phyloP scores from a whole-genome alignment of 352 stramenopile species.

The Peronospora destructor region DNA sequence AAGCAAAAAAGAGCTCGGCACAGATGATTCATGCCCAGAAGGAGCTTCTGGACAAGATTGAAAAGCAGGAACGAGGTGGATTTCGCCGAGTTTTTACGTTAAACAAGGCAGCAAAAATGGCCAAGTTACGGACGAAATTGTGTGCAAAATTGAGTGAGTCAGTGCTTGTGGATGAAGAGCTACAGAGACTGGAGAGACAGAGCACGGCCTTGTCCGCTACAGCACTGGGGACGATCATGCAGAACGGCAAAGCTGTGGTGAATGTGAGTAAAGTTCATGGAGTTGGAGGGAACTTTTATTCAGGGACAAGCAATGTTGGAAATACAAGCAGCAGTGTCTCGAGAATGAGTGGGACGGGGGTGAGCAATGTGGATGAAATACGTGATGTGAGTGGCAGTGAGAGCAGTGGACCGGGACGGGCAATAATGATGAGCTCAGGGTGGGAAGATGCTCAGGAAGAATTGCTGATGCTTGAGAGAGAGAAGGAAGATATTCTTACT shows the following conservation, averaged over 20 bases:
- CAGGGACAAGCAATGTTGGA: constrained; percentile 11
- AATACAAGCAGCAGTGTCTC: constrained; percentile 20
- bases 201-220: constrained; percentile 57
- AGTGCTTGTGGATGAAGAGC: constrained; percentile 55
- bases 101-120: constrained; percentile 63
- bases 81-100: constrained; percentile 64
- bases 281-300: constrained; percentile 1
- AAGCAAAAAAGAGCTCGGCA: constrained; percentile 54
- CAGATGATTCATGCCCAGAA: constrained; percentile 79
- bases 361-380: constrained; percentile 23
- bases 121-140: constrained; percentile 62
- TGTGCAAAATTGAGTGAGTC: constrained; percentile 69
- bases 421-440: constrained; percentile 26
- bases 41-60: constrained; percentile 76
- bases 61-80: constrained; percentile 56
- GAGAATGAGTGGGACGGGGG: constrained; percentile 19
- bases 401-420: constrained; percentile 23
- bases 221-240: constrained; percentile 40
- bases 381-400: constrained; percentile 29
- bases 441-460: constrained; percentile 53
- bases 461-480: constrained; percentile 49
- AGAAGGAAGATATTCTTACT: constrained; percentile 67
- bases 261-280: constrained; percentile 35
- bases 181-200: constrained; percentile 57
- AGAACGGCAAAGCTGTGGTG: constrained; percentile 24